phyloP scores from a whole-genome alignment of 768 basidiomycete species.

The Pisolithus orientalis region DNA sequence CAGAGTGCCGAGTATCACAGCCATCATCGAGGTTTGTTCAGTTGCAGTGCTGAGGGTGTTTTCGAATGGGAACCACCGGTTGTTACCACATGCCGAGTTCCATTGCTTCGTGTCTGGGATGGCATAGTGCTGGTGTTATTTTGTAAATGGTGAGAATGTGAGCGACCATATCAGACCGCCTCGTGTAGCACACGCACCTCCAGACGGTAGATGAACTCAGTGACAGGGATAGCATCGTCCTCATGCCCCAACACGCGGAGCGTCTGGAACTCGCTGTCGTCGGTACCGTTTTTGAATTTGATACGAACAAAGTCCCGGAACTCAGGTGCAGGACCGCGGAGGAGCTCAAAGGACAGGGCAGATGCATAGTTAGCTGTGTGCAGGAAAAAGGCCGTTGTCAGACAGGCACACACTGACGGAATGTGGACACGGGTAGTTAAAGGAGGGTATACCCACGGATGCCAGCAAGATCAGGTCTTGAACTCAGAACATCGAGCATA shows the following conservation, averaged over 20 bases:
- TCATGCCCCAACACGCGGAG: constrained; percentile 67
- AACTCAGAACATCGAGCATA: constrained; percentile 52
- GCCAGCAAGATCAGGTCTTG: constrained; percentile 48
- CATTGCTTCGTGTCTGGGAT: constrained; percentile 34
- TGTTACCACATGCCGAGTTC: constrained; percentile 32
- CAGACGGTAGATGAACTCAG: constrained; percentile 75
- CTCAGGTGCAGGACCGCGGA: constrained; percentile 69
- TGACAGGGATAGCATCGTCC: constrained; percentile 63
- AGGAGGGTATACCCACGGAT: constrained; percentile 48
- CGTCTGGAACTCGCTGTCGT: constrained; percentile 45
- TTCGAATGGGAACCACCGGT: constrained; percentile 20
- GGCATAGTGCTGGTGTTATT: constrained; percentile 27
- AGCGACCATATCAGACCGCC: background rate
- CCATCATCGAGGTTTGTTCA: background rate
- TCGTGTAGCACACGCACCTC: constrained; percentile 42
- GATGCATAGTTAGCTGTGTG: constrained; percentile 61
- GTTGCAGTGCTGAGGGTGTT: constrained; percentile 1
- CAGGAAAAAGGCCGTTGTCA: background rate
- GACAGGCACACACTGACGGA: background rate
- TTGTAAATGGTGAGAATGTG: background rate
- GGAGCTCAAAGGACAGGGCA: constrained; percentile 68
- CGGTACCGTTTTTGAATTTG: constrained; percentile 79
- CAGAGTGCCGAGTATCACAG: background rate
- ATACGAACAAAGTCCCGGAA: constrained; percentile 74
- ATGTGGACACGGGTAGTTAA: background rate